A percentile compares a stretch with the other conserved stretches of the same genome.
Conservation (phyloP, 2,329 filamentous ascomycete genomes). For the Calonectria hongkongensis region DNA sequence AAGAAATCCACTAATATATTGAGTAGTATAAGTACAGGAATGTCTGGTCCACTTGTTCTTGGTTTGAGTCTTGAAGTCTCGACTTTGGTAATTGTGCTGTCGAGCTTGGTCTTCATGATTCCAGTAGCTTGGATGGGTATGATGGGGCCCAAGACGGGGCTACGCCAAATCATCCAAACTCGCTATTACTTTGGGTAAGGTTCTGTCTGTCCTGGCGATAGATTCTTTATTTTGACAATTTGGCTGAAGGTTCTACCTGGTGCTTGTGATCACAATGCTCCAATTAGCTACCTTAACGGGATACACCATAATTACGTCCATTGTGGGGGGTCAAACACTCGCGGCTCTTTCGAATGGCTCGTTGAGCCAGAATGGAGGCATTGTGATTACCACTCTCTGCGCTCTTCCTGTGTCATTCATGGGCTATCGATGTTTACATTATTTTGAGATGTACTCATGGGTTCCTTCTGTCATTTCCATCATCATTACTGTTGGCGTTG, state of each 20-base stretch:
- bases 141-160: not conserved
- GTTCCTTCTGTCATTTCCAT: not conserved
- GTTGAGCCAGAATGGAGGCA: not conserved
- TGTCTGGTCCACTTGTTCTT: not conserved
- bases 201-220: not conserved
- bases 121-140: not conserved
- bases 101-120: not conserved
- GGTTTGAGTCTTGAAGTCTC: not conserved
- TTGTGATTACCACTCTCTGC: not conserved
- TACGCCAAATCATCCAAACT: not conserved
- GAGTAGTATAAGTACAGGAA: not conserved
- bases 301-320: not conserved
- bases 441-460: constrained; percentile 1
- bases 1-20: not conserved
- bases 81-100: not conserved
- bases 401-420: not conserved
- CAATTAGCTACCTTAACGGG: not conserved
- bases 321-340: not conserved
- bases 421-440: not conserved
- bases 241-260: not conserved
- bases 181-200: not conserved
- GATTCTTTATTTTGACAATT: not conserved
- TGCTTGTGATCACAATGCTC: not conserved
- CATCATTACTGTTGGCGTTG: not conserved
- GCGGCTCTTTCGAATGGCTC: not conserved